These are phyloP conservation scores for Populus alba DNA, from an alignment of 345 rosid genomes.

Conservation along the genomic window DNA sequence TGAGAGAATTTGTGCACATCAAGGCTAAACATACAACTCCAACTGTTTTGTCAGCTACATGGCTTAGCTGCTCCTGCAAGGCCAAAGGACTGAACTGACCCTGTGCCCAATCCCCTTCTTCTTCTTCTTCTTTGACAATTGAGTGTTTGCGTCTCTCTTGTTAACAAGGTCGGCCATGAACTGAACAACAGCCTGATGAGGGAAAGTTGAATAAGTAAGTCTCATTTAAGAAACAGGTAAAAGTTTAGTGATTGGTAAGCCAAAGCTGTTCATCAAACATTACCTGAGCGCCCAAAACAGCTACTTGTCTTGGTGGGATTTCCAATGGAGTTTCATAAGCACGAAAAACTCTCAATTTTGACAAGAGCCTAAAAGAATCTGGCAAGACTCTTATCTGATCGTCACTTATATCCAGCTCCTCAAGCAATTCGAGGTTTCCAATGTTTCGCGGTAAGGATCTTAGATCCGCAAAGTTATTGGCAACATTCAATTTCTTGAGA, in stretches of 20 bases:
- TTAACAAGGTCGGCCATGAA: conserved; percentile 47
- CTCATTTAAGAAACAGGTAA: neutral
- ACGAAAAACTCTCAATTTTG: conserved; percentile 43
- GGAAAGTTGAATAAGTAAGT: conserved; percentile 1
- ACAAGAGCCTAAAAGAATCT: conserved; percentile 49
- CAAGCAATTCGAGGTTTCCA: conserved; percentile 69
- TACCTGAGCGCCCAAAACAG: conserved; percentile 62
- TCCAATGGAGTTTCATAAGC: conserved; percentile 63
- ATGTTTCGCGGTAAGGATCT: conserved; percentile 57
- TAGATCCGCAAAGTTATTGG: conserved; percentile 62
- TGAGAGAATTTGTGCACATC: neutral
- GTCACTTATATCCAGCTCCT: conserved; percentile 67
- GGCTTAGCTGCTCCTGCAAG: conserved; percentile 4
- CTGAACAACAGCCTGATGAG: conserved; percentile 50
- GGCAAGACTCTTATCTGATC: conserved; percentile 56
- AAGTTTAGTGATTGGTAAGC: neutral
- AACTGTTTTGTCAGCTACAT: neutral
- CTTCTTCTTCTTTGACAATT: conserved; percentile 24
- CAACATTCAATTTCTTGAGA: conserved; percentile 55
- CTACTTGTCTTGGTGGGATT: conserved; percentile 54
- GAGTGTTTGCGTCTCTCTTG: conserved; percentile 20
- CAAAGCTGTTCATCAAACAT: conserved; percentile 1
- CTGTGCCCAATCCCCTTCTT: conserved; percentile 31
- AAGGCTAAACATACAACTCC: neutral
- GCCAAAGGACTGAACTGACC: conserved; percentile 25